Percentiles rank a stretch among this genome's conserved stretches.
Evolutionary conservation across 2,329 filamentous ascomycete genomes (phyloP).

Genomic region (Colletotrichum zoysiae): DNA sequence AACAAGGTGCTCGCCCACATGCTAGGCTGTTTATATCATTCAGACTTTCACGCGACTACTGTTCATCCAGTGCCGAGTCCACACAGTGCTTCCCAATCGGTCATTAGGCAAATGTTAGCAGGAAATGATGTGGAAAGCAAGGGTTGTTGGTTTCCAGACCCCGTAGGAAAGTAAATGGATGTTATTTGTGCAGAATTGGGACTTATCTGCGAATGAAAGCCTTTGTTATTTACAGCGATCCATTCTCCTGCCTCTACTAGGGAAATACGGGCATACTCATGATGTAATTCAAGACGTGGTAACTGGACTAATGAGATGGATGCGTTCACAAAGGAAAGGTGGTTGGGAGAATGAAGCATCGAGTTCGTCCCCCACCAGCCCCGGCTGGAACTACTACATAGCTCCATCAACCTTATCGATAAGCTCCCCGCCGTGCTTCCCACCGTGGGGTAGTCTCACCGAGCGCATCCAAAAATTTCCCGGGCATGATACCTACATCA

Average conservation of each 20-base stretch:
- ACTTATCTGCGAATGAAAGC: too few species aligned
- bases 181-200: too few species aligned
- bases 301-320: neutral
- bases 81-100: too few species aligned
- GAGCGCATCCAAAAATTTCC: slow-evolving; percentile 40
- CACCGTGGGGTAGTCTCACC: slow-evolving; percentile 28
- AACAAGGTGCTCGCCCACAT: neutral
- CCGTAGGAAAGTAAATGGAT: too few species aligned
- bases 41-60: neutral
- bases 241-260: neutral
- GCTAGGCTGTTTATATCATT: neutral
- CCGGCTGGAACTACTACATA: neutral
- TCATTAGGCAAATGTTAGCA: too few species aligned
- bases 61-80: neutral
- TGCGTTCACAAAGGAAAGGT: neutral
- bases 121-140: neutral
- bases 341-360: slow-evolving; percentile 6
- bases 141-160: too few species aligned
- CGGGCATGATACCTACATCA: neutral
- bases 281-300: neutral
- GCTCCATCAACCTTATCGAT: slow-evolving; percentile 31
- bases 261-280: neutral
- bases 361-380: slow-evolving; percentile 32
- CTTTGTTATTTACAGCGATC: too few species aligned
- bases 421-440: slow-evolving; percentile 19